Base-by-base conservation (phyloP, 164 flowering plant species). In the Pachysandra terminalis region DNA sequence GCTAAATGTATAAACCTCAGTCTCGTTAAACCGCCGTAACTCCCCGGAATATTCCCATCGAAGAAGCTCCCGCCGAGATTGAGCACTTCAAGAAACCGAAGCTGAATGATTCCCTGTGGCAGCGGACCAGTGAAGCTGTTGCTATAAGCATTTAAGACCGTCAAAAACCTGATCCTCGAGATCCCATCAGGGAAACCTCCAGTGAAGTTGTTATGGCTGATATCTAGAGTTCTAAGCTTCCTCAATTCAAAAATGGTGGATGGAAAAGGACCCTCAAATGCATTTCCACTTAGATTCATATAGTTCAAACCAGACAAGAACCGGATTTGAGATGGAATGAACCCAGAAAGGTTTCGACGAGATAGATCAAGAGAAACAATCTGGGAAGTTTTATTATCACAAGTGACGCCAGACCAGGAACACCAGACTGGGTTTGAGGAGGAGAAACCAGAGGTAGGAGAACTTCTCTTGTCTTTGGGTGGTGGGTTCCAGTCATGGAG, bases 1-100 rank as follows among this genome's bases (percentile, higher is more conserved):
- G 91, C 83, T 32, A 96, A 68, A 70, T 85, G 19, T 1, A 96
- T 75, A 66, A 72, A 81, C 75, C 77, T 81, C 13, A 96, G 75
- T 37, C 78, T 79, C 35, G 66, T 65, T 24, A 91, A 74, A 9
- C 75, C 70, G 23, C 95, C 90, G 68, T 80, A 90, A 26, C 78
- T 64, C 1, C 65, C 48, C 12, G 98, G 98, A 61, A 91, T 85
- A 3, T 28, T 41, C 12, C 96, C 99, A 0, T 79, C 73, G 60
- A 96, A 96, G 83, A 78, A 93, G 87, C 98, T 89, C 9, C 99
- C 99, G 0, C 98, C 95, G 28, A 96, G 86, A 75, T 91, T 93
- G 65, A 96, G 85, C 57, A 68, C 52, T 68, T 89, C 85, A 9
- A 95, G 83, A 63, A 68, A 75, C n/a, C 56, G 73, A 28, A 91